Conservation (phyloP, 257 asterid genomes). For the Solanum pimpinellifolium region DNA sequence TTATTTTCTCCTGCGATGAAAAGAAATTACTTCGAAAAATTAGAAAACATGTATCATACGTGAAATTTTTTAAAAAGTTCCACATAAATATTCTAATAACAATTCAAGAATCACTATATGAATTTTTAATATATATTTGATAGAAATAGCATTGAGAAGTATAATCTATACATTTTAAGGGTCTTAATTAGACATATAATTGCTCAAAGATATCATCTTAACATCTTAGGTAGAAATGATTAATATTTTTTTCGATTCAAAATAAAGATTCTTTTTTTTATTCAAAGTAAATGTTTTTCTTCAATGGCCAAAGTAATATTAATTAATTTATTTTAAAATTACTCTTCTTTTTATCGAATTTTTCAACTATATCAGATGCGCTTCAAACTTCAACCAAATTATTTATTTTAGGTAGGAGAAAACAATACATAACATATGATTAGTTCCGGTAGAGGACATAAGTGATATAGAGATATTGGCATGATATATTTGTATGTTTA, state of each 20-base stretch:
- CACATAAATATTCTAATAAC: neutral
- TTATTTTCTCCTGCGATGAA: neutral
- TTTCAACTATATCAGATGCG: neutral
- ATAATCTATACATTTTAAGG: neutral
- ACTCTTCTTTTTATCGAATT: neutral
- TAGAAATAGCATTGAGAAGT: neutral
- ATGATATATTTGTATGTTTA: neutral
- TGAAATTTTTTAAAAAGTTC: neutral
- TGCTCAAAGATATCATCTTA: neutral
- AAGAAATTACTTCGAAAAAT: neutral
- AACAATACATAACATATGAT: neutral
- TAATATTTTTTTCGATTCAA: neutral
- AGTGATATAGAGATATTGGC: neutral
- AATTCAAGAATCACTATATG: neutral
- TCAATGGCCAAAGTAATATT: neutral
- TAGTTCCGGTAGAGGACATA: neutral
- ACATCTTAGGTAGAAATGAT: neutral
- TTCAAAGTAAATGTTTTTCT: too few relatives aligned
- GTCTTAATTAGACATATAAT: neutral
- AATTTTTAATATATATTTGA: neutral
- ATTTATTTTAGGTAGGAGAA: neutral
- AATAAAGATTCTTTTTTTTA: neutral
- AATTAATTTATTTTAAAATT: neutral
- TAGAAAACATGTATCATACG: neutral
- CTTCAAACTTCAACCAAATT: too few relatives aligned